Percentiles rank a stretch among this genome's conserved stretches.
Evolutionary conservation across 352 stramenopile species (phyloP).

Genomic region (Thraustochytrium striatum): DNA sequence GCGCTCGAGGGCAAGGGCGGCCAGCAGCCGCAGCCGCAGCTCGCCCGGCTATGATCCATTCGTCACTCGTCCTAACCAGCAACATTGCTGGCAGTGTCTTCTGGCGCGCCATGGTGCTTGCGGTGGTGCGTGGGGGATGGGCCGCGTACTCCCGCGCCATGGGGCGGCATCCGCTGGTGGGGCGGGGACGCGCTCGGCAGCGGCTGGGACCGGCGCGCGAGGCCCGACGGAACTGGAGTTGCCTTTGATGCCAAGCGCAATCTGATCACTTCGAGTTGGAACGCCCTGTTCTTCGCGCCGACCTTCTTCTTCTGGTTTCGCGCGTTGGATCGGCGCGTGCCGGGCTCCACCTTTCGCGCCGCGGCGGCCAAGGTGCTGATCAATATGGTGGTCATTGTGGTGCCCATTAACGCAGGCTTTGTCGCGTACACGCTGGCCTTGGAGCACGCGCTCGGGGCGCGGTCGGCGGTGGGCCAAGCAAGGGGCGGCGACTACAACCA

Average conservation of each 20-base stretch:
- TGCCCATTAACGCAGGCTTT: conserved; percentile 20
- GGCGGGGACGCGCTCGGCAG: background rate
- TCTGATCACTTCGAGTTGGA: conserved; percentile 23
- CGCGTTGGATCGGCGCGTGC: conserved; percentile 1
- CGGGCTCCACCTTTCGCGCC: background rate
- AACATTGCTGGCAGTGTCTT: too few species aligned
- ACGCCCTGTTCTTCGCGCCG: conserved; percentile 12
- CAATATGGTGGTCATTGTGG: conserved; percentile 12
- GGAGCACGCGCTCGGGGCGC: background rate
- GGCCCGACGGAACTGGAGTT: background rate
- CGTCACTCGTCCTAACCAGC: too few species aligned
- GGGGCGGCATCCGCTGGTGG: background rate
- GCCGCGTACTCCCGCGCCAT: conserved; percentile 1
- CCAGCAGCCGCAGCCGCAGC: too few species aligned
- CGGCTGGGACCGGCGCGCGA: background rate
- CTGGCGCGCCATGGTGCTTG: background rate
- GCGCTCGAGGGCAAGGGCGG: too few species aligned
- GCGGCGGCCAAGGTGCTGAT: conserved; percentile 4
- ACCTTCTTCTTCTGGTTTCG: conserved; percentile 18
- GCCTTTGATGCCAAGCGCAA: conserved; percentile 37
- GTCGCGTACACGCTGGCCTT: conserved; percentile 1
- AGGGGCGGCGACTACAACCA: too few species aligned
- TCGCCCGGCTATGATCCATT: too few species aligned
- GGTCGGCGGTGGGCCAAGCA: too few species aligned
- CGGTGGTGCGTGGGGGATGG: background rate